Percentiles rank a stretch among this genome's conserved stretches.
Evolutionary conservation across 192 early-diverging fungal species (phyloP).

Genomic region (Coemansia sp.): DNA sequence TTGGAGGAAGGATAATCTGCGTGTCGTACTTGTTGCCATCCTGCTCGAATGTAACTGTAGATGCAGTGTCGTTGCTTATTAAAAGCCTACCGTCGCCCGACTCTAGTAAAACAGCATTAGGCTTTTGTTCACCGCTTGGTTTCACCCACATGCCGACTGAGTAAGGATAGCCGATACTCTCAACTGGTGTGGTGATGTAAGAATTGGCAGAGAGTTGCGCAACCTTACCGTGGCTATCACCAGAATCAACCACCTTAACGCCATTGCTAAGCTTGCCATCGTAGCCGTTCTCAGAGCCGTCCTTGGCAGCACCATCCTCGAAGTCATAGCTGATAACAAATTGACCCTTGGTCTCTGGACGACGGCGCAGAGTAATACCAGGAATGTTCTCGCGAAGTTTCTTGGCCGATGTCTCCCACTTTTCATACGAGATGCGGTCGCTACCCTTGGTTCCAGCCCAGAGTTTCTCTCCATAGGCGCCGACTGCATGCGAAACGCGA

Average conservation of each 20-base stretch:
- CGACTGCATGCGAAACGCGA: conserved; percentile 40
- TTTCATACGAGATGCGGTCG: conserved; percentile 31
- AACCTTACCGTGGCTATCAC: conserved; percentile 42
- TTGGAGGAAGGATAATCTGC: conserved; percentile 29
- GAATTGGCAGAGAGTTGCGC: conserved; percentile 32
- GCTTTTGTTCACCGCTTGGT: conserved; percentile 33
- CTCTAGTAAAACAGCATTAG: conserved; percentile 39
- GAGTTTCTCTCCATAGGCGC: conserved; percentile 46
- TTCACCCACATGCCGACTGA: conserved; percentile 49
- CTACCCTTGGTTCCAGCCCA: conserved; percentile 49
- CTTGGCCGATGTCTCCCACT: conserved; percentile 48
- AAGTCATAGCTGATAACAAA: conserved; percentile 46
- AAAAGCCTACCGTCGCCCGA: conserved; percentile 38
- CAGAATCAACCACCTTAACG: conserved; percentile 35
- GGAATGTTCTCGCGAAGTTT: conserved; percentile 54
- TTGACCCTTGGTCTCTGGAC: conserved; percentile 36
- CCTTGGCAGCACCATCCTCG: conserved; percentile 37
- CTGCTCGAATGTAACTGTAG: conserved; percentile 37
- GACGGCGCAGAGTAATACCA: conserved; percentile 34
- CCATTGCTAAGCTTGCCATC: conserved; percentile 48
- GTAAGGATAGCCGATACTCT: conserved; percentile 42
- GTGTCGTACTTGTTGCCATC: conserved; percentile 45
- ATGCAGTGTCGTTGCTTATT: conserved; percentile 38
- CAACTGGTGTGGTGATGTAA: conserved; percentile 39
- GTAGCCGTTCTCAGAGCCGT: conserved; percentile 44